Conservation (phyloP, 768 basidiomycete genomes). For the Tephrocybe sp. region DNA sequence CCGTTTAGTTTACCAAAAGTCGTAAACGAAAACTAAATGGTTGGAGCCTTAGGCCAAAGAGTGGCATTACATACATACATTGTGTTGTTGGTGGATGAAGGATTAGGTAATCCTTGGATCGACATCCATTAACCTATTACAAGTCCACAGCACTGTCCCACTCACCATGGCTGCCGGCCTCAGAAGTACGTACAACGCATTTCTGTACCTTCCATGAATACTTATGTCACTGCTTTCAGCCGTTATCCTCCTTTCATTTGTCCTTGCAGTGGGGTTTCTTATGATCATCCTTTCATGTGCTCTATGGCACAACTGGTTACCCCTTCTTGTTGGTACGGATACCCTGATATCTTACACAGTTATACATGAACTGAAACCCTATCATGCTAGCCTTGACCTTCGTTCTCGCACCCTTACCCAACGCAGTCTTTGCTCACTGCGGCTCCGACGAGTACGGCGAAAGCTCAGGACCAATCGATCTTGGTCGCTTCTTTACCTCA, state of each 20-base stretch:
- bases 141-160: too few species aligned
- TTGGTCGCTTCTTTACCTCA: slow-evolving; percentile 93
- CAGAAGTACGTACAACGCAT: slow-evolving; percentile 69
- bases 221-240: slow-evolving; percentile 44
- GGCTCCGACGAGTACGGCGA: slow-evolving; percentile 87
- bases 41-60: too few species aligned
- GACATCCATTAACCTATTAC: too few species aligned
- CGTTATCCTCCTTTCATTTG: slow-evolving; percentile 95
- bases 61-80: too few species aligned
- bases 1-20: too few species aligned
- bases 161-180: slow-evolving; percentile 63
- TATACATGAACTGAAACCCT: too few species aligned
- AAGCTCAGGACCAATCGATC: slow-evolving; percentile 71
- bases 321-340: slow-evolving; percentile 94
- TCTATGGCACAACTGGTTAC: slow-evolving; percentile 95
- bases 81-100: neutral
- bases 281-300: slow-evolving; percentile 98
- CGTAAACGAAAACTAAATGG: too few species aligned
- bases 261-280: slow-evolving; percentile 96
- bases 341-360: too few species aligned
- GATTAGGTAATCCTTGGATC: too few species aligned
- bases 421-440: slow-evolving; percentile 92
- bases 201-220: too few species aligned
- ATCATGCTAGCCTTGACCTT: slow-evolving; percentile 86
- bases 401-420: slow-evolving; percentile 93